Base-by-base conservation (phyloP, 1,284 basidiomycete species). In the Xerocomus amazonicus region DNA sequence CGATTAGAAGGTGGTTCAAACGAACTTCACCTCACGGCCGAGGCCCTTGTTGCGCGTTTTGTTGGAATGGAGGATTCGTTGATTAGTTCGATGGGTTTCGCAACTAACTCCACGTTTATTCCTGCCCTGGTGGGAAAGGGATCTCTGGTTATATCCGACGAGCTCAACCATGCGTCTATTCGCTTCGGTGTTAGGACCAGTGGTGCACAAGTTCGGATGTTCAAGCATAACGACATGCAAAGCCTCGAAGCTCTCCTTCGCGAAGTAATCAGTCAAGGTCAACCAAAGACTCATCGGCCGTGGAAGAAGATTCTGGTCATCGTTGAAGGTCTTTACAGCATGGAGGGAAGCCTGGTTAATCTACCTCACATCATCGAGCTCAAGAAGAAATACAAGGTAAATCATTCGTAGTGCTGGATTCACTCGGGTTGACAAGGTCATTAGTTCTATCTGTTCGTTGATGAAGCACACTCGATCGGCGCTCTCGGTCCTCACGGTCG, bases 281-380 rank as follows among this genome's bases (percentile, higher is more conserved):
- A 98, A 70, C 94, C 96, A 3, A 88, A 94, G 72, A 98, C 94
- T 0, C 97, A 98, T 68, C 73, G 96, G 14, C 97, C 96, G 3
- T 99, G 96, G 96, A 97, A 97, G 77, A 98, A 97, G 78, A 99
- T 99, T 57, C 66, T 99, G 41, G 60, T 99, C 43, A 83, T 98
- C 51, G 93, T 99, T 32, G 96, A 99, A 69, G 96, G 96, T 3
- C 71, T 99, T 41, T 99, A 92, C 74, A 94, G 90, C 56, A 99
- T 99, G 97, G 96, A 99, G 71, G 97, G 96, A 23, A 94, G 91
- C 7, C 67, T 99, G 55, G 84, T 90, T 47, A 85, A 97, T 68
- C 65, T 99, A 44, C 95, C 95, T 1, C 77, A 67, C 10, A 75
- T 99, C 48, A 67, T 99, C 58, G 85, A 90, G 58, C 78, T 99